Evolutionary conservation across 495 filamentous ascomycete genomes (phyloP), one percentile per base, ranked within the genome.

Genomic region (Pseudoneurospora amorphoporcata): DNA sequence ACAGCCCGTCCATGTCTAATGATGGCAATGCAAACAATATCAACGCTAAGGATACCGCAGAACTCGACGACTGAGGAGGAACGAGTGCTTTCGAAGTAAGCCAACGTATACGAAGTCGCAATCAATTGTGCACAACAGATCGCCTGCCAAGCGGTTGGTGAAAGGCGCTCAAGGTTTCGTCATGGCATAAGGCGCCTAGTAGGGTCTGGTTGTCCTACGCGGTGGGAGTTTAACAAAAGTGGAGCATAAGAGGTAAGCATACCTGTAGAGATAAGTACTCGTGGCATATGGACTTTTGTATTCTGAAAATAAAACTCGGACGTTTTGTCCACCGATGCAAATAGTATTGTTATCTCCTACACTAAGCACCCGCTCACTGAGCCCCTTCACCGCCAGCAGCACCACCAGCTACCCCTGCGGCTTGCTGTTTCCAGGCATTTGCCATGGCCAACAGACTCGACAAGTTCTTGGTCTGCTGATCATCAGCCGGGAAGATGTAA

Each of bases 401-500:
- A 12, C 68, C 74, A 61, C 86, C 78, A 70, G 83, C 72, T 42
- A 77, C 75, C 71, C 86, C 78, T 68, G 85, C 83, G 29, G 84
- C 83, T 81, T 94, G 53, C 53, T 65, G 86, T 84, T 97, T 99
- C 95, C 95, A 99, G 69, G 89, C 87, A 76, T 93, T 90, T 71
- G 95, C 95, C 87, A 88, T 92, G 74, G 91, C 89, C 76, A 98
- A 82, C 80, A 98, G 81, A 77, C 91, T 93, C 37, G 92, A 91
- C 78, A 98, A 85, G 73, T 92, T 93, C 73, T 91, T 91, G 72
- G 92, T 91, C 75, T 92, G 91, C 82, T 92, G 88, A 82, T 98
- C 95, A 85, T 98, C 95, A 8, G 94, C 94, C 6, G 95, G 95
- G 90, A 99, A 99, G 68, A 98, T 88, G 79, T 95, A 98, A 81